Conservation (phyloP, 257 asterid genomes). For the Pogostemon cablin region DNA sequence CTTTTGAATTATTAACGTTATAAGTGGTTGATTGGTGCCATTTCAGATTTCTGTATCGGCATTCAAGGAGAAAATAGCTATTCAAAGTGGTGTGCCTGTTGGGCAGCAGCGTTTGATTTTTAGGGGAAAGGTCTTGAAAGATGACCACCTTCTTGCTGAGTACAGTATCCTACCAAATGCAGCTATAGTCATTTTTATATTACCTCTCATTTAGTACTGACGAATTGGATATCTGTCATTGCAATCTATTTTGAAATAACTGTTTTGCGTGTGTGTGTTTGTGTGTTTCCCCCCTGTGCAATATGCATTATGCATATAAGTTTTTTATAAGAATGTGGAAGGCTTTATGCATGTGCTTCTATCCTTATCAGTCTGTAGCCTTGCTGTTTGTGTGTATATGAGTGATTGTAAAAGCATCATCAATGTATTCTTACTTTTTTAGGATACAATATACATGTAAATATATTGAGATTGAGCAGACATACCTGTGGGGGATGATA, state of each 20-base stretch:
- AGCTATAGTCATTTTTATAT: background rate
- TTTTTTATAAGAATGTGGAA: background rate
- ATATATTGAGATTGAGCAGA: background rate
- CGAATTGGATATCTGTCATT: background rate
- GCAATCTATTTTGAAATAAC: background rate
- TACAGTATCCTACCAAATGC: conserved; percentile 65
- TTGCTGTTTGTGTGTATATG: conserved; percentile 6
- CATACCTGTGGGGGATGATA: background rate
- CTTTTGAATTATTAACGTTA: background rate
- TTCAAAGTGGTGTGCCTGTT: conserved; percentile 71
- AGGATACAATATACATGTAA: background rate
- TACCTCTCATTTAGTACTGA: background rate
- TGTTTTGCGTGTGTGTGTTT: background rate
- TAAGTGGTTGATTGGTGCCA: conserved; percentile 11
- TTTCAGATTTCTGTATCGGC: conserved; percentile 66
- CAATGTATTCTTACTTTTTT: background rate
- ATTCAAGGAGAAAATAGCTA: conserved; percentile 76
- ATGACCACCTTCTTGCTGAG: conserved; percentile 72
- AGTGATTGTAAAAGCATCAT: conserved; percentile 6
- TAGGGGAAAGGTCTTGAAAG: conserved; percentile 87
- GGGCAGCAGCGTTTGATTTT: conserved; percentile 83
- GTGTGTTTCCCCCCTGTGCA: background rate
- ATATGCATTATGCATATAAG: no score
- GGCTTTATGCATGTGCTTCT: background rate
- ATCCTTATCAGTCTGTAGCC: background rate